Conservation (phyloP, 2,329 filamentous ascomycete species). For the Talaromyces piceae region DNA sequence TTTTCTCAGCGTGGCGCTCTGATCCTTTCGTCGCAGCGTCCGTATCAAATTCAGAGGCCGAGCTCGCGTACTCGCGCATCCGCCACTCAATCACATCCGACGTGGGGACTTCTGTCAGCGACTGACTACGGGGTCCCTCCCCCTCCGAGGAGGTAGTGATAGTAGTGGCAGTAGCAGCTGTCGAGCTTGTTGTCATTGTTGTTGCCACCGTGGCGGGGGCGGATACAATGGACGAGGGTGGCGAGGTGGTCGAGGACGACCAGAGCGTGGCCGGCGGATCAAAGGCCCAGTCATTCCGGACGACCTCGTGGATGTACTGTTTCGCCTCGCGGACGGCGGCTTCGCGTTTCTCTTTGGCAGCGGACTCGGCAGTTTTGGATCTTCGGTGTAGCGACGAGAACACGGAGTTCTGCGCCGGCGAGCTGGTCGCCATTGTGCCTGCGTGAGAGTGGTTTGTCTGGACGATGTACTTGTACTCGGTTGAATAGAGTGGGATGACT, state of each 20-base stretch:
- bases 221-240: neutral
- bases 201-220: slow-evolving; percentile 13
- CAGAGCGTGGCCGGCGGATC: slow-evolving; percentile 16
- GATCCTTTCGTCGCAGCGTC: slow-evolving; percentile 15
- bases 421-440: slow-evolving; percentile 5
- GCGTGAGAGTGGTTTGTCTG: neutral
- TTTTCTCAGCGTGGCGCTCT: slow-evolving; percentile 7
- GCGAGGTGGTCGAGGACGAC: slow-evolving; percentile 13
- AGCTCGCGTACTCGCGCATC: slow-evolving; percentile 30
- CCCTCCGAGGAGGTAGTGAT: neutral
- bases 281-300: slow-evolving; percentile 38
- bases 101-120: slow-evolving; percentile 1
- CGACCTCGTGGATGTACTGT: slow-evolving; percentile 30
- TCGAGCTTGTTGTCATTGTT: neutral
- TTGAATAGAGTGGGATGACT: neutral
- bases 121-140: too few relatives aligned
- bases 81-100: slow-evolving; percentile 29
- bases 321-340: slow-evolving; percentile 35
- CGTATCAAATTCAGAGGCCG: slow-evolving; percentile 23
- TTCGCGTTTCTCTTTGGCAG: slow-evolving; percentile 27
- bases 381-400: slow-evolving; percentile 18
- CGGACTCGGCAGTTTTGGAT: slow-evolving; percentile 14
- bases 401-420: slow-evolving; percentile 10
- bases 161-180: neutral
- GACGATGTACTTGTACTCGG: too few relatives aligned